phyloP scores from a whole-genome alignment of 2,329 filamentous ascomycete genomes.

The Penicillium verrucosum region DNA sequence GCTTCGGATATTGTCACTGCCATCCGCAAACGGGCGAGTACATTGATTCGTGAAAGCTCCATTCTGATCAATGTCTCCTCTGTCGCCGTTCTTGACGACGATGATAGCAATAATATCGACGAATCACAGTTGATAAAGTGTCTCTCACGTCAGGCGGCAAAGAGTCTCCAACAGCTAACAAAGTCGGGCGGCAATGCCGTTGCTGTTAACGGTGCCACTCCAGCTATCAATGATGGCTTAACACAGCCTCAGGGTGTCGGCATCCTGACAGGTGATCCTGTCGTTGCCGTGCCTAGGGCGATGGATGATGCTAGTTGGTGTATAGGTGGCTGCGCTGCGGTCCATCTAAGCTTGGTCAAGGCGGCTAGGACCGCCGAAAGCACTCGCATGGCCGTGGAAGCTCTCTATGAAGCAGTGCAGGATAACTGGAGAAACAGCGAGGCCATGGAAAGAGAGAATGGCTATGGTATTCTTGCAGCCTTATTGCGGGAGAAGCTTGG shows the following conservation, averaged over 20 bases:
- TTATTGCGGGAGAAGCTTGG: slow-evolving; percentile 76
- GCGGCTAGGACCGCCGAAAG: slow-evolving; percentile 67
- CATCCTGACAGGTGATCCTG: slow-evolving; percentile 76
- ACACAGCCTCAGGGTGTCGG: slow-evolving; percentile 75
- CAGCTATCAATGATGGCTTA: slow-evolving; percentile 85
- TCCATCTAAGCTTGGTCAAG: slow-evolving; percentile 81
- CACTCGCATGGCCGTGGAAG: slow-evolving; percentile 72
- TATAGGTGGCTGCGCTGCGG: slow-evolving; percentile 82
- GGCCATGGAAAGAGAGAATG: slow-evolving; percentile 94
- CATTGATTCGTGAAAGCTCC: slow-evolving; percentile 74
- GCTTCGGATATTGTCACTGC: slow-evolving; percentile 87
- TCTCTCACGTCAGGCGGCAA: slow-evolving; percentile 68
- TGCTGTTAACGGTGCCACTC: slow-evolving; percentile 82
- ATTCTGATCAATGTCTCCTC: slow-evolving; percentile 82
- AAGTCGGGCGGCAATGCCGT: slow-evolving; percentile 72
- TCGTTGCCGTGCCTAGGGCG: slow-evolving; percentile 75
- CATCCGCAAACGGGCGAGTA: slow-evolving; percentile 79
- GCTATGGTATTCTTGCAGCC: slow-evolving; percentile 82
- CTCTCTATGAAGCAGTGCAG: slow-evolving; percentile 79
- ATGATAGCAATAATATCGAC: slow-evolving; percentile 67
- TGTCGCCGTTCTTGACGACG: slow-evolving; percentile 73
- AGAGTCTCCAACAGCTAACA: slow-evolving; percentile 65
- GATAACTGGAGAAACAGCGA: slow-evolving; percentile 97
- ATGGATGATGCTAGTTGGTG: slow-evolving; percentile 92
- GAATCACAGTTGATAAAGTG: slow-evolving; percentile 73